Conservation (phyloP, 768 basidiomycete genomes). For the Amanita jacksonii region DNA sequence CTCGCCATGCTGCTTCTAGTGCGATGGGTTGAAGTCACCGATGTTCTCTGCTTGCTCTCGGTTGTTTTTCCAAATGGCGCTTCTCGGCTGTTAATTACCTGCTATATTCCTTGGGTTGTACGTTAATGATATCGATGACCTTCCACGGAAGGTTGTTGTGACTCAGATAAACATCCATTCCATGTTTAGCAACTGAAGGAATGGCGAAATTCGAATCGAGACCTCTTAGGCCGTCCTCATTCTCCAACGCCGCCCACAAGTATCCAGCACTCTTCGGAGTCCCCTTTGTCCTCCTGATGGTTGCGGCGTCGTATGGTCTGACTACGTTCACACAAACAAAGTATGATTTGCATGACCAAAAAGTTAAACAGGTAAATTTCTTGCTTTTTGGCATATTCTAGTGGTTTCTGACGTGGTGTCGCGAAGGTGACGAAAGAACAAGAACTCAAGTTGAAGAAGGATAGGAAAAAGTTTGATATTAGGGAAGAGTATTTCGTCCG, state of each 20-base stretch:
- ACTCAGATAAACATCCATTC: too few species aligned
- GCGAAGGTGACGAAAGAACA: conserved; percentile 64
- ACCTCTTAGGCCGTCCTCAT: conserved; percentile 30
- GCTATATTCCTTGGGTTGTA: too few species aligned
- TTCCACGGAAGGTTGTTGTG: too few species aligned
- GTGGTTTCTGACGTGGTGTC: not conserved
- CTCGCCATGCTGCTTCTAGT: too few species aligned
- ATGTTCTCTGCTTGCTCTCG: too few species aligned
- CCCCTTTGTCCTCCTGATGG: conserved; percentile 80
- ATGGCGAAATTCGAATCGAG: conserved; percentile 47
- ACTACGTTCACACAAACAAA: conserved; percentile 79
- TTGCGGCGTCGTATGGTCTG: conserved; percentile 79
- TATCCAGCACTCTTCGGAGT: conserved; percentile 75
- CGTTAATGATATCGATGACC: too few species aligned
- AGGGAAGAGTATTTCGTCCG: conserved; percentile 94
- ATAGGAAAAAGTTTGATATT: conserved; percentile 80
- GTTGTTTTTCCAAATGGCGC: too few species aligned
- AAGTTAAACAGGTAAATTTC: conserved; percentile 53
- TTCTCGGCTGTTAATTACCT: too few species aligned
- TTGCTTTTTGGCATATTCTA: not conserved
- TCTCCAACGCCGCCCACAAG: conserved; percentile 38
- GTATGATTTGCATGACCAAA: conserved; percentile 82
- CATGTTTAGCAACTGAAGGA: too few species aligned
- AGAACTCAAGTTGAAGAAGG: conserved; percentile 59
- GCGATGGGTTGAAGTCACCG: too few species aligned